Percentiles rank a stretch among this genome's conserved stretches.
Evolutionary conservation across 495 filamentous ascomycete species (phyloP).

Genomic region (Tuber melanosporum): DNA sequence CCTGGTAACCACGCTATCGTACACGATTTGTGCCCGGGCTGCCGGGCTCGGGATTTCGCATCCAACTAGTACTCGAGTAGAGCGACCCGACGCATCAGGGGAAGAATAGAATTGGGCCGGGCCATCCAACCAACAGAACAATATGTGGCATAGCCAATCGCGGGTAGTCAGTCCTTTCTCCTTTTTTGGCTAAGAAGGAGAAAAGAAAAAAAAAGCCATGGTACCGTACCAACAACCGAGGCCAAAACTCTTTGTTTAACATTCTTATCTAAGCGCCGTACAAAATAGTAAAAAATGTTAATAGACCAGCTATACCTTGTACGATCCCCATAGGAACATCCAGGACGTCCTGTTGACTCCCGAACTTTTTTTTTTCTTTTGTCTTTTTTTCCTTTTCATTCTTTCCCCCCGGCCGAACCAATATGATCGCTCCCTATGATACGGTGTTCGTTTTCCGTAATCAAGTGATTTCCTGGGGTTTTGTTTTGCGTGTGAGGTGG

Average conservation of each 20-base stretch:
- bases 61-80: not conserved
- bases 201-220: not conserved
- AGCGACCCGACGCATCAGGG: not conserved
- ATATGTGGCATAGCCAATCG: not conserved
- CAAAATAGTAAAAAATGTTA: not conserved
- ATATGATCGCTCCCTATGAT: not conserved
- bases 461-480: not conserved
- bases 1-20: not conserved
- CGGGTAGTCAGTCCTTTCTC: not conserved
- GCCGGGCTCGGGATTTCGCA: not conserved
- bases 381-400: not conserved
- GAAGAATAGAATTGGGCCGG: not conserved
- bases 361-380: not conserved
- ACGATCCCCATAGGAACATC: not conserved
- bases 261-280: not conserved
- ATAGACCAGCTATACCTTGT: not conserved
- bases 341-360: not conserved
- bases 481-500: not conserved
- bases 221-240: not conserved
- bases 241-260: not conserved
- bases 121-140: not conserved
- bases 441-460: not conserved
- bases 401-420: not conserved
- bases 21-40: not conserved
- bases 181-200: not conserved